Conservation (phyloP, 371 early-diverging fungal species). For the Mortierella sp. region DNA sequence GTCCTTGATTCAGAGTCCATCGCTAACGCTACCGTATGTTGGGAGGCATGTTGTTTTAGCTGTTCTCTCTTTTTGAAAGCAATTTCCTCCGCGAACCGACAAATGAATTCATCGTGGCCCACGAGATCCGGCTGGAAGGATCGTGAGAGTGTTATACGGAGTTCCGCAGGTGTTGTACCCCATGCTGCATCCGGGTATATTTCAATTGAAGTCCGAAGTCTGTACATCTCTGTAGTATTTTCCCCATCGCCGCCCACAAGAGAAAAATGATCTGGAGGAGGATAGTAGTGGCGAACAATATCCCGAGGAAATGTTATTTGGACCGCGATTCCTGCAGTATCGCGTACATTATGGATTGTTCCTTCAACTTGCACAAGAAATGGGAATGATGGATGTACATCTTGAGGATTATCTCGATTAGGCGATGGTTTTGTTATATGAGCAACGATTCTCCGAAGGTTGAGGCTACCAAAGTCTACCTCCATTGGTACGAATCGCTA, state of each 20-base stretch:
- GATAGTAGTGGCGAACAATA: slow-evolving; percentile 48
- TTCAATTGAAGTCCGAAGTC: slow-evolving; percentile 51
- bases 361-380: slow-evolving; percentile 48
- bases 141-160: slow-evolving; percentile 44
- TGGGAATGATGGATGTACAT: slow-evolving; percentile 52
- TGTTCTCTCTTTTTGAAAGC: slow-evolving; percentile 32
- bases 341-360: slow-evolving; percentile 27
- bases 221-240: slow-evolving; percentile 8
- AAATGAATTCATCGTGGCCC: slow-evolving; percentile 55
- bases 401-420: slow-evolving; percentile 42
- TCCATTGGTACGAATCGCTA: slow-evolving; percentile 48
- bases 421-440: slow-evolving; percentile 28
- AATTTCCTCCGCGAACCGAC: slow-evolving; percentile 53
- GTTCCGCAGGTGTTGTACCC: slow-evolving; percentile 33
- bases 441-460: slow-evolving; percentile 36
- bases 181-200: slow-evolving; percentile 46
- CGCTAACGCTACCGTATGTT: not conserved
- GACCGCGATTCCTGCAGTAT: slow-evolving; percentile 42
- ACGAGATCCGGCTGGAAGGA: slow-evolving; percentile 51
- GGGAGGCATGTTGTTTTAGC: slow-evolving; percentile 10
- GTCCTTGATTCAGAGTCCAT: not conserved
- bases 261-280: slow-evolving; percentile 49
- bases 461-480: slow-evolving; percentile 21
- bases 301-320: slow-evolving; percentile 45
- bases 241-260: not conserved